A percentile compares a stretch with the other conserved stretches of the same genome.
Conservation (phyloP, 108 stramenopile genomes). For the Fistulifera pelliculosa region DNA sequence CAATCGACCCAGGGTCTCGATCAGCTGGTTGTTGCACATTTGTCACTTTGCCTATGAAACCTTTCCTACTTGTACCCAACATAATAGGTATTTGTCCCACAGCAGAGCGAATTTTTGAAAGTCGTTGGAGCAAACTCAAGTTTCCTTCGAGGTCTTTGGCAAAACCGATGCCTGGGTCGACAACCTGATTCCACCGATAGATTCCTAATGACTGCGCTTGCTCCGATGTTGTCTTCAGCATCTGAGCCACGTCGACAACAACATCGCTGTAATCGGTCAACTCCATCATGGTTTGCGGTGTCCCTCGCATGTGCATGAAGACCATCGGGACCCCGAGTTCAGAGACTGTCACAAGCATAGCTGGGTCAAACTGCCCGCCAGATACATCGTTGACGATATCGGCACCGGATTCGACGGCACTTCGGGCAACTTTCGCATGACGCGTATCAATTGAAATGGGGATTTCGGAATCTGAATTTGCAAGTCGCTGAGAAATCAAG, state of each 20-base stretch:
- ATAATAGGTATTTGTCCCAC: slow-evolving; percentile 54
- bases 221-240: slow-evolving; percentile 43
- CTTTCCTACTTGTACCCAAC: slow-evolving; percentile 90
- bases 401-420: slow-evolving; percentile 85
- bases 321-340: slow-evolving; percentile 74
- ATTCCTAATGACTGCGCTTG: slow-evolving; percentile 73
- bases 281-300: slow-evolving; percentile 83
- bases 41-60: slow-evolving; percentile 82
- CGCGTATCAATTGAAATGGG: slow-evolving; percentile 95
- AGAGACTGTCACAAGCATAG: slow-evolving; percentile 82
- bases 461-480: slow-evolving; percentile 39
- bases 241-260: slow-evolving; percentile 54
- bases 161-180: slow-evolving; percentile 97
- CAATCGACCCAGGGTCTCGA: slow-evolving; percentile 81
- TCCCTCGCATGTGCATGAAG: slow-evolving; percentile 96
- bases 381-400: slow-evolving; percentile 96
- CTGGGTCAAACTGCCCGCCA: slow-evolving; percentile 79
- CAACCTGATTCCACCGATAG: slow-evolving; percentile 76
- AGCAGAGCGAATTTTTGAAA: slow-evolving; percentile 21
- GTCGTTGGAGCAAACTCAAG: slow-evolving; percentile 57
- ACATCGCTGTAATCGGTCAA: slow-evolving; percentile 68
- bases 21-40: slow-evolving; percentile 48
- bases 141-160: slow-evolving; percentile 82
- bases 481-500: not conserved
- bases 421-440: slow-evolving; percentile 73